Evolutionary conservation across 441 rosid species (phyloP).

Genomic region (Pelargonium myrrhifolium): DNA sequence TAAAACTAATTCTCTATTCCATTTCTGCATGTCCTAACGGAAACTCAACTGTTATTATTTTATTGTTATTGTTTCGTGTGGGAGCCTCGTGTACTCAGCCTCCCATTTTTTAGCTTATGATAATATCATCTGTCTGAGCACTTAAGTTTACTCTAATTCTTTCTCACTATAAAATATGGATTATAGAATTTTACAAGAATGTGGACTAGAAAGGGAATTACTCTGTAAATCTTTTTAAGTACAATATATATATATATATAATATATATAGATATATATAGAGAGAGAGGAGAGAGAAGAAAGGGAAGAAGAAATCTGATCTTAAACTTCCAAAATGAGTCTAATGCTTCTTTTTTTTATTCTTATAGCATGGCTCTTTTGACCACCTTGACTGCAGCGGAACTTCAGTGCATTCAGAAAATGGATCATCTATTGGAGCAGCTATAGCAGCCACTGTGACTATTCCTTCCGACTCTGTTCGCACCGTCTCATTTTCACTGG

Average conservation of each 20-base stretch:
- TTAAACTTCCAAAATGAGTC: background rate
- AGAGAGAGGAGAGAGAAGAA: too few species aligned
- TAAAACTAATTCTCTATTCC: conserved; percentile 11
- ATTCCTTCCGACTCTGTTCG: conserved; percentile 50
- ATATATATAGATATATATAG: too few species aligned
- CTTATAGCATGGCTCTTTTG: conserved; percentile 46
- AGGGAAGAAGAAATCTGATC: too few species aligned
- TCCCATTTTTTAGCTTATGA: too few species aligned
- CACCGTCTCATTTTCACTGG: conserved; percentile 49
- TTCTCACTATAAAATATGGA: too few species aligned
- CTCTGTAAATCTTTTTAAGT: too few species aligned
- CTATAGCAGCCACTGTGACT: conserved; percentile 51
- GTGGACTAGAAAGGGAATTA: too few species aligned
- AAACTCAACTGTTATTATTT: too few species aligned
- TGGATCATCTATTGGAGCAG: conserved; percentile 65
- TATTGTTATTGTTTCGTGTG: background rate
- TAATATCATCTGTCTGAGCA: too few species aligned
- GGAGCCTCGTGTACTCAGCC: background rate
- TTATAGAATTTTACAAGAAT: too few species aligned
- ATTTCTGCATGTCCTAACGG: background rate
- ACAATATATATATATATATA: too few species aligned
- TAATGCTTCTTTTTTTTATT: background rate
- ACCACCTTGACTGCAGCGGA: conserved; percentile 31
- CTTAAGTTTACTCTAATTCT: background rate
- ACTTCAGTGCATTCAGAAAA: conserved; percentile 35